Conservation (phyloP, 2,329 filamentous ascomycete species). For the Blumeriella jaapii region DNA sequence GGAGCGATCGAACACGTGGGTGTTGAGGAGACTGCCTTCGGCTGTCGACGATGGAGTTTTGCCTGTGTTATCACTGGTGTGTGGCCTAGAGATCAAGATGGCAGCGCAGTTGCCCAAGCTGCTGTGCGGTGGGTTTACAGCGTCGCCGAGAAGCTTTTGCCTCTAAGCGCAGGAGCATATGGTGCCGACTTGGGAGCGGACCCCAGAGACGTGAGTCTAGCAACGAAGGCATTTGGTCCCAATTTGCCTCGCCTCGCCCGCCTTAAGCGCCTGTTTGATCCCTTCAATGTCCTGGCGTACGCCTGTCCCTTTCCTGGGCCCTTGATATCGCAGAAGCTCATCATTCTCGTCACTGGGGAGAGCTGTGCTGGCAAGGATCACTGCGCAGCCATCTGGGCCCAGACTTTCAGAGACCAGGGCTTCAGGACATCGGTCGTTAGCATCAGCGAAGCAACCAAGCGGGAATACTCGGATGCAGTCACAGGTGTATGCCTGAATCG, state of each 20-base stretch:
- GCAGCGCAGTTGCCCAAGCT: slow-evolving; percentile 29
- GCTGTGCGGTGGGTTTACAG: slow-evolving; percentile 45
- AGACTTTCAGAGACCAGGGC: slow-evolving; percentile 27
- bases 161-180: slow-evolving; percentile 41
- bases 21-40: slow-evolving; percentile 42
- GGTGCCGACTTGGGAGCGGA: slow-evolving; percentile 52
- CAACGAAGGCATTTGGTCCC: slow-evolving; percentile 42
- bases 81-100: slow-evolving; percentile 44
- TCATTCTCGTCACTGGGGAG: slow-evolving; percentile 40
- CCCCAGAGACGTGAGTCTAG: slow-evolving; percentile 41
- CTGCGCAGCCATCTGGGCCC: slow-evolving; percentile 42
- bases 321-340: slow-evolving; percentile 31
- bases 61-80: slow-evolving; percentile 53
- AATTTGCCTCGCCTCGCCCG: slow-evolving; percentile 38
- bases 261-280: slow-evolving; percentile 40
- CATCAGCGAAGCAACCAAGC: slow-evolving; percentile 47
- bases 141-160: slow-evolving; percentile 35
- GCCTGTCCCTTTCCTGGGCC: slow-evolving; percentile 40
- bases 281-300: slow-evolving; percentile 39
- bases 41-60: slow-evolving; percentile 52
- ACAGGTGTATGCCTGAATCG: slow-evolving; percentile 36
- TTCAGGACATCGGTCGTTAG: slow-evolving; percentile 35
- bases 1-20: slow-evolving; percentile 36
- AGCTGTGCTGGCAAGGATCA: slow-evolving; percentile 48
- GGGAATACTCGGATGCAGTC: slow-evolving; percentile 40